Evolutionary conservation across 2,329 filamentous ascomycete genomes (phyloP).

Genomic region (Penicillium occitanis): DNA sequence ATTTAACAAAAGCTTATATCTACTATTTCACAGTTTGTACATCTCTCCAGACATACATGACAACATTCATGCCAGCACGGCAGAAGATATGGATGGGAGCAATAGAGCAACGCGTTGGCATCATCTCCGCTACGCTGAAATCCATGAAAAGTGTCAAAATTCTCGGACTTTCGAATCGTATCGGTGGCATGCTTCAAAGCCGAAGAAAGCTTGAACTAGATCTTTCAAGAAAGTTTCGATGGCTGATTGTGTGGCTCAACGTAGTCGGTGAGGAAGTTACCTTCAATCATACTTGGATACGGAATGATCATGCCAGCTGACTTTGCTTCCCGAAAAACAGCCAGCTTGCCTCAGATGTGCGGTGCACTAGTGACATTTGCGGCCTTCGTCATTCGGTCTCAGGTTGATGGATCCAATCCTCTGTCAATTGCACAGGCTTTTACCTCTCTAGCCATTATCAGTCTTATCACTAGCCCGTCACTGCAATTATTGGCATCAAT

Average conservation of each 20-base stretch:
- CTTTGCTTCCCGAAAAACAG: constrained; percentile 6
- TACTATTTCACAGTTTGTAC: not conserved
- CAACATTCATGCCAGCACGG: constrained; percentile 20
- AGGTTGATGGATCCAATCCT: constrained; percentile 15
- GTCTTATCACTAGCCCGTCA: constrained; percentile 27
- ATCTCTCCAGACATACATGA: constrained; percentile 16
- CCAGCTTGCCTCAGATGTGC: constrained; percentile 37
- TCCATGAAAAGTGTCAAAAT: constrained; percentile 56
- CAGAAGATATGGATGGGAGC: constrained; percentile 53
- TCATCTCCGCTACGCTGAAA: constrained; percentile 49
- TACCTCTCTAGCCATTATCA: constrained; percentile 30
- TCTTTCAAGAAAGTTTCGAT: constrained; percentile 43
- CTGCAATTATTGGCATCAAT: constrained; percentile 29
- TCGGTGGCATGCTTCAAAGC: constrained; percentile 39
- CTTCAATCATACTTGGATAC: constrained; percentile 5
- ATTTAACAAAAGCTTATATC: no score
- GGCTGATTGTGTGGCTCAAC: constrained; percentile 42
- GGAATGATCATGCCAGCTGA: not conserved
- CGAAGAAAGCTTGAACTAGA: constrained; percentile 43
- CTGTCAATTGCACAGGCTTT: constrained; percentile 27
- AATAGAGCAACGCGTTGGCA: constrained; percentile 51
- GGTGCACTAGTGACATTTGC: constrained; percentile 34
- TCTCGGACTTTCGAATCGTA: constrained; percentile 45
- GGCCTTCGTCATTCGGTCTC: constrained; percentile 25
- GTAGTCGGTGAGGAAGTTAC: constrained; percentile 32